These are phyloP conservation scores for Arthrinium puccinioides DNA, from an alignment of 2,329 filamentous ascomycete species.

Conservation along the genomic window DNA sequence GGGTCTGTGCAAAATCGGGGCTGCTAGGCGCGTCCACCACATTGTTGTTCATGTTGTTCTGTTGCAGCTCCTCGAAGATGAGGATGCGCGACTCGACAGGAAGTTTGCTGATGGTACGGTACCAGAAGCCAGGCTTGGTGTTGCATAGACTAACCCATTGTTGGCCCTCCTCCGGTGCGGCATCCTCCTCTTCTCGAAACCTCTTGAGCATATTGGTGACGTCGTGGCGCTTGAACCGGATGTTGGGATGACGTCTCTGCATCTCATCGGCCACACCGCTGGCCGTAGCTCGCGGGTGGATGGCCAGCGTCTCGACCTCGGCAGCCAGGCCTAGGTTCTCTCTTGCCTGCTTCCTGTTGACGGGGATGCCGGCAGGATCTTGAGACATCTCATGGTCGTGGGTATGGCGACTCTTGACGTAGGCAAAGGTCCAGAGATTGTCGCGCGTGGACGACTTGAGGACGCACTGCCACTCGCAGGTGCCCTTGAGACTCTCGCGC, in stretches of 20 bases:
- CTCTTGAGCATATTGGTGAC: conserved; percentile 4
- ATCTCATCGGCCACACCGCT: conserved; percentile 1
- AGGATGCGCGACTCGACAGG: conserved; percentile 3
- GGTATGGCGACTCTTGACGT: conserved; percentile 1
- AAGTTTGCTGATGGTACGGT: conserved; percentile 1
- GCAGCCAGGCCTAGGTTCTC: conserved; percentile 1
- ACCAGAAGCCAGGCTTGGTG: conserved; percentile 1
- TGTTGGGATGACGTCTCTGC: background rate
- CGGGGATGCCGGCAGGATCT: conserved; percentile 1
- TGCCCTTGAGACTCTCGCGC: conserved; percentile 2
- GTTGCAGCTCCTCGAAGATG: background rate
- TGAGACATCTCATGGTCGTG: conserved; percentile 2
- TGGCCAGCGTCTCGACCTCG: conserved; percentile 3
- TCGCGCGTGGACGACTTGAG: conserved; percentile 3
- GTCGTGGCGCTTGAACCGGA: conserved; percentile 2
- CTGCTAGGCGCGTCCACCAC: background rate
- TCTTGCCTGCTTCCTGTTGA: conserved; percentile 2
- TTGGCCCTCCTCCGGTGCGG: background rate
- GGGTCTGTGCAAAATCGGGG: background rate
- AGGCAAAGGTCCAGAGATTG: conserved; percentile 2
- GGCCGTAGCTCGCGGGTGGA: conserved; percentile 1
- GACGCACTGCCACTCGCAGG: conserved; percentile 2
- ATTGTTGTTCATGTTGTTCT: background rate
- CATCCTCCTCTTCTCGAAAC: conserved; percentile 2
- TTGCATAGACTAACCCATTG: background rate